Conservation (phyloP, 805 yeast genomes). For the Lachancea cidri region DNA sequence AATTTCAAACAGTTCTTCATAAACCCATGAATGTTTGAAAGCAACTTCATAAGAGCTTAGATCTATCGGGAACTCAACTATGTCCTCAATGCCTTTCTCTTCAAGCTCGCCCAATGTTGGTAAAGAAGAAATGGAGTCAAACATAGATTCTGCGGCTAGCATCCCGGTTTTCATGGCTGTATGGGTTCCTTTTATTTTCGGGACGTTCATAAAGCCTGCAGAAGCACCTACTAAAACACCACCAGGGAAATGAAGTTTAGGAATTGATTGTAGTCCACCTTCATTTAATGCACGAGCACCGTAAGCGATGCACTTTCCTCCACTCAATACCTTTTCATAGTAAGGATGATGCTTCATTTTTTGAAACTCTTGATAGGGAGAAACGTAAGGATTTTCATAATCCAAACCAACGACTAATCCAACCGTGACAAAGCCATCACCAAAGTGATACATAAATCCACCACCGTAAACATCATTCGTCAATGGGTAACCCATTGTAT, state of each 20-base stretch:
- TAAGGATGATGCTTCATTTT: conserved; percentile 88
- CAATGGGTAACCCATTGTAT: conserved; percentile 87
- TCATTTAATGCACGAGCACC: conserved; percentile 97
- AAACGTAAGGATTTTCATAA: conserved; percentile 88
- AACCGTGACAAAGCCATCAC: conserved; percentile 83
- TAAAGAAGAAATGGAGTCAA: conserved; percentile 44
- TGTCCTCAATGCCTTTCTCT: conserved; percentile 37
- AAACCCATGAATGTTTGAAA: conserved; percentile 76
- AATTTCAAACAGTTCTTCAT: conserved; percentile 74
- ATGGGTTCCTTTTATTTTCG: conserved; percentile 96
- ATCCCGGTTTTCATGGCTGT: conserved; percentile 96
- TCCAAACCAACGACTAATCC: conserved; percentile 96
- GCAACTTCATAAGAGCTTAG: conserved; percentile 57
- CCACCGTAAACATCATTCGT: conserved; percentile 80
- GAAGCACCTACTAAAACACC: conserved; percentile 92
- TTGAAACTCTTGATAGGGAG: conserved; percentile 96
- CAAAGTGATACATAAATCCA: conserved; percentile 95
- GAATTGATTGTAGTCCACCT: conserved; percentile 94
- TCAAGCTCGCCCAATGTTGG: conserved; percentile 38
- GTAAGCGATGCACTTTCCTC: conserved; percentile 89
- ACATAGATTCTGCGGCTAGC: conserved; percentile 87
- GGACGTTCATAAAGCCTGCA: conserved; percentile 96
- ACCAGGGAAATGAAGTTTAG: conserved; percentile 89
- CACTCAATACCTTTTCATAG: conserved; percentile 66
- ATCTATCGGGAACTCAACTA: conserved; percentile 41